Evolutionary conservation across 805 yeast genomes (phyloP), one percentile per base, ranked within the genome.

Genomic region (Starmerella bombicola): DNA sequence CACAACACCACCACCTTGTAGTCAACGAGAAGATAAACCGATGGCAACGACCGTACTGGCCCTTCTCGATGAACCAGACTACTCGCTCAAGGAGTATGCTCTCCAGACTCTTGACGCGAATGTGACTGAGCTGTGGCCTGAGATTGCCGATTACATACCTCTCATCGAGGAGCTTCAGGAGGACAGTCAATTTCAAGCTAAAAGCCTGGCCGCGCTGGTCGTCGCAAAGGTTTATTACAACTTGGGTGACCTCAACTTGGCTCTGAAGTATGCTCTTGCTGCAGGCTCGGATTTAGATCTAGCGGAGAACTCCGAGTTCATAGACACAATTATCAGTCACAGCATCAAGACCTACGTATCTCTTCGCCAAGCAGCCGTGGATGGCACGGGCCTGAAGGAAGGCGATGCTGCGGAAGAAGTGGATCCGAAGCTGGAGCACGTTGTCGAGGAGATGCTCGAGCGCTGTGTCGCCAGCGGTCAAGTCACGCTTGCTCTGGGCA

Each of bases 121-220:
- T 37, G 95, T 84, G 38, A 94, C 85, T 64, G 86, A 83, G 61
- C 70, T 84, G 44, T 91, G 98, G 98, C 84, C 98, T 3, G 97
- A 91, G 66, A 81, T 91, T 43, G 93, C 98, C 43, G 91, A 91
- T 63, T 77, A 73, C 55, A 74, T 91, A 46, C 68, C 82, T 22
- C 85, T 81, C 41, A 80, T 91, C 55, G 98, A 91, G 64, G 93
- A 84, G 49, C 67, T 91, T 40, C 85, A 78, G 55, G 97, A 91
- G 63, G 94, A 88, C 59, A 70, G 72, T 44, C 61, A 69, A 19
- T 91, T 88, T 61, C 75, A 76, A 40, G 76, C 80, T 46, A 73
- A 93, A 52, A 64, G 73, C 35, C 69, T 88, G 55, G 97, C 97
- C 7, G 97, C 98, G 2, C 68, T 91, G 45, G 73, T 91, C 45